Conservation (phyloP, 176 grass and related monocot genomes). For the Triticum urartu region DNA sequence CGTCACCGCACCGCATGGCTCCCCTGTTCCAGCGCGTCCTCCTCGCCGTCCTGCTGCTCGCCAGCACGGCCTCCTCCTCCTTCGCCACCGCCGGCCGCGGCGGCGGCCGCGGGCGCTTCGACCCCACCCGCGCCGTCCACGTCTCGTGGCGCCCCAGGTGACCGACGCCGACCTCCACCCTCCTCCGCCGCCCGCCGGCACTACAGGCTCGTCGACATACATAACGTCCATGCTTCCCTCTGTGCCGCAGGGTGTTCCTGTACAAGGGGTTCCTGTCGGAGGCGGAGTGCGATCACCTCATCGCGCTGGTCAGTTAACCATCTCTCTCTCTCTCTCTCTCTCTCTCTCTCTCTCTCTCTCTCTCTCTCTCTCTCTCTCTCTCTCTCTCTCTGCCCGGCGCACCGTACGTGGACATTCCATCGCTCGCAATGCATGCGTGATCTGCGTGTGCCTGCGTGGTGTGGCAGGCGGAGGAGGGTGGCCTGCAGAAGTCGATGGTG, state of each 20-base stretch:
- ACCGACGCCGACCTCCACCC: background rate
- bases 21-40: background rate
- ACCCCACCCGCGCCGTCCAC: constrained; percentile 33
- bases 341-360: too few relatives aligned
- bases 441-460: background rate
- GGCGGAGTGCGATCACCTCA: constrained; percentile 55
- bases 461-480: background rate
- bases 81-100: too few relatives aligned
- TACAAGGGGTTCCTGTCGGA: constrained; percentile 47
- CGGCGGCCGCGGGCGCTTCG: constrained; percentile 1
- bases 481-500: constrained; percentile 55
- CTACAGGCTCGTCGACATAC: background rate
- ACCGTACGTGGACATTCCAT: background rate
- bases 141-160: constrained; percentile 57
- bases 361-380: too few relatives aligned
- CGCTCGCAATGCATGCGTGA: background rate
- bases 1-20: constrained; percentile 6
- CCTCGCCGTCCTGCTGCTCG: background rate
- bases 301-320: constrained; percentile 25
- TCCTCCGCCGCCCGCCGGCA: background rate
- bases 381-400: background rate
- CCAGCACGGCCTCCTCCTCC: background rate
- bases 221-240: background rate
- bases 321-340: too few relatives aligned
- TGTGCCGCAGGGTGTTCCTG: constrained; percentile 37